A percentile compares a stretch with the other conserved stretches of the same genome.
Evolutionary conservation across 2,329 filamentous ascomycete genomes (phyloP).

Genomic region (Hymenoscyphus linearis): DNA sequence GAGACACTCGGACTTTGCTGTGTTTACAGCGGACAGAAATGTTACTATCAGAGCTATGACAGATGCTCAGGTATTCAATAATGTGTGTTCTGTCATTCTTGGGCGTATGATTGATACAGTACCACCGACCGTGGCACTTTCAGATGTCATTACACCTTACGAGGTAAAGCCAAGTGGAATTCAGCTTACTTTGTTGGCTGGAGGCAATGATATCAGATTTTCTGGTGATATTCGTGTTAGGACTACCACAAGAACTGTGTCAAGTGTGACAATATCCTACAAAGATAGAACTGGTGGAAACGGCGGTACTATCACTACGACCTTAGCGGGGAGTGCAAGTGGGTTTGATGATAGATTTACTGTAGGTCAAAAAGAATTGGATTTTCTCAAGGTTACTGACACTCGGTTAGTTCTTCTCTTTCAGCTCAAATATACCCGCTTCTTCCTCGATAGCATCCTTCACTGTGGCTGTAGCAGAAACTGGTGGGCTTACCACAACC

Average conservation of each 20-base stretch:
- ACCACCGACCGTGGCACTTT: conserved; percentile 45
- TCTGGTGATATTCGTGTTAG: conserved; percentile 52
- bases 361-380: conserved; percentile 40
- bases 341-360: conserved; percentile 58
- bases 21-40: conserved; percentile 52
- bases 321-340: conserved; percentile 42
- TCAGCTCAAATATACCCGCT: conserved; percentile 44
- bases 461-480: conserved; percentile 45
- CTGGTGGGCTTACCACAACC: conserved; percentile 40
- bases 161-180: conserved; percentile 54
- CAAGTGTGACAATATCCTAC: conserved; percentile 47
- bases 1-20: conserved; percentile 47
- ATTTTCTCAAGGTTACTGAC: conserved; percentile 30
- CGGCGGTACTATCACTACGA: conserved; percentile 42
- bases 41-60: conserved; percentile 46
- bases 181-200: conserved; percentile 47
- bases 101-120: conserved; percentile 60
- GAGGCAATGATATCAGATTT: conserved; percentile 44
- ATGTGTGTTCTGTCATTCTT: conserved; percentile 45
- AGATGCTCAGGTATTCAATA: conserved; percentile 40
- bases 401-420: conserved; percentile 26
- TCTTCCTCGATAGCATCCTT: conserved; percentile 58
- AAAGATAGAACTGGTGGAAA: conserved; percentile 48
- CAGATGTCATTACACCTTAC: conserved; percentile 50
- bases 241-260: conserved; percentile 42